Conservation (phyloP, 257 asterid species). For the Echites panduratus region DNA sequence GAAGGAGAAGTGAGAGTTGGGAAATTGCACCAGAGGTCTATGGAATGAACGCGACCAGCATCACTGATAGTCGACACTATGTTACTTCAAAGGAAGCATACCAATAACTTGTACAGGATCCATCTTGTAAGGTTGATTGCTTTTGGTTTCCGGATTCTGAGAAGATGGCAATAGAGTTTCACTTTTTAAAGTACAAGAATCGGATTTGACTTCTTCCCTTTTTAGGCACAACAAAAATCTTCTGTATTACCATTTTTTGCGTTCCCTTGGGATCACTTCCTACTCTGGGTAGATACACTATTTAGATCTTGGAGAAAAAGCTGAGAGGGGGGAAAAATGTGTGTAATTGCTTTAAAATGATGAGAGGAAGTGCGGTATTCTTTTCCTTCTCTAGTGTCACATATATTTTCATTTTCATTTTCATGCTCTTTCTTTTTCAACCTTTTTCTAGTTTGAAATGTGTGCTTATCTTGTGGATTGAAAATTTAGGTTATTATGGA, state of each 20-base stretch:
- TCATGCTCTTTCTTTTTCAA: too few relatives aligned
- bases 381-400: not conserved
- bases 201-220: not conserved
- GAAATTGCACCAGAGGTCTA: constrained; percentile 47
- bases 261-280: not conserved
- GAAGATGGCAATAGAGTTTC: constrained; percentile 5
- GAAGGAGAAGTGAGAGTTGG: constrained; percentile 53
- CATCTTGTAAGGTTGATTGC: constrained; percentile 18
- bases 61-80: constrained; percentile 22
- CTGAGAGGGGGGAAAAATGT: not conserved
- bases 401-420: too few relatives aligned
- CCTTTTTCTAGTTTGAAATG: not conserved
- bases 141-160: constrained; percentile 17
- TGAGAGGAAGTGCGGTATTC: not conserved
- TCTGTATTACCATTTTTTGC: not conserved
- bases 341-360: constrained; percentile 1
- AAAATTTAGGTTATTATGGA: not conserved
- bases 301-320: not conserved
- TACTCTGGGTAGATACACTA: not conserved
- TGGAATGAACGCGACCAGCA: constrained; percentile 22
- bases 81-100: constrained; percentile 38
- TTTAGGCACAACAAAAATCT: not conserved
- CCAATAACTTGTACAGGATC: constrained; percentile 31
- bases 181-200: not conserved
- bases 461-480: constrained; percentile 9